A percentile compares a stretch with the other conserved stretches of the same genome.
Evolutionary conservation across 306 rosid species (phyloP).

Genomic region (Oxytropis ochrocephala): DNA sequence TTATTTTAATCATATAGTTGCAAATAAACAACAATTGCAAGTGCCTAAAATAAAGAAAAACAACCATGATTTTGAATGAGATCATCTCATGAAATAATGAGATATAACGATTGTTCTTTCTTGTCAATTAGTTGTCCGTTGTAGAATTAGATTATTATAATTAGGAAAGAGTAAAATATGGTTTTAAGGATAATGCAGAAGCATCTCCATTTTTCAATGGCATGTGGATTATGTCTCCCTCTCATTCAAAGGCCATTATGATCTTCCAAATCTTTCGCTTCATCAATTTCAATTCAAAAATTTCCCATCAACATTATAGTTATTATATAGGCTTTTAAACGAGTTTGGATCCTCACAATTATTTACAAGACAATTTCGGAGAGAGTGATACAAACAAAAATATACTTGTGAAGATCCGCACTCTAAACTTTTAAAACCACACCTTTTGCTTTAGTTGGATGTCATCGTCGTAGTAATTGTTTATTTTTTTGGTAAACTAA

Average conservation of each 20-base stretch:
- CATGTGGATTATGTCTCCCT: slow-evolving; percentile 63
- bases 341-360: too few species aligned
- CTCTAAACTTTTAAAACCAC: slow-evolving; percentile 4
- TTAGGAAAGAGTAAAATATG: slow-evolving; percentile 30
- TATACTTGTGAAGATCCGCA: too few species aligned
- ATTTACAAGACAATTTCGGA: too few species aligned
- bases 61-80: too few species aligned
- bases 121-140: slow-evolving; percentile 53
- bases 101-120: slow-evolving; percentile 23
- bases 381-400: too few species aligned
- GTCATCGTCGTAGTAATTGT: slow-evolving; percentile 13
- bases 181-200: slow-evolving; percentile 31
- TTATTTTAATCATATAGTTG: slow-evolving; percentile 4
- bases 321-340: neutral
- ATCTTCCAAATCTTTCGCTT: slow-evolving; percentile 32
- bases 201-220: slow-evolving; percentile 58
- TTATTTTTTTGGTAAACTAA: too few species aligned
- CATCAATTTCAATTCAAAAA: slow-evolving; percentile 37
- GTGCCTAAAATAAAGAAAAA: neutral
- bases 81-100: slow-evolving; percentile 5
- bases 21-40: neutral
- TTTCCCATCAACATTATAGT: slow-evolving; percentile 43
- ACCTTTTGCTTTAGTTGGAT: slow-evolving; percentile 31
- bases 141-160: slow-evolving; percentile 11
- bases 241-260: slow-evolving; percentile 38